phyloP scores from a whole-genome alignment of 2,329 filamentous ascomycete species.

The Aspergillus sp. region DNA sequence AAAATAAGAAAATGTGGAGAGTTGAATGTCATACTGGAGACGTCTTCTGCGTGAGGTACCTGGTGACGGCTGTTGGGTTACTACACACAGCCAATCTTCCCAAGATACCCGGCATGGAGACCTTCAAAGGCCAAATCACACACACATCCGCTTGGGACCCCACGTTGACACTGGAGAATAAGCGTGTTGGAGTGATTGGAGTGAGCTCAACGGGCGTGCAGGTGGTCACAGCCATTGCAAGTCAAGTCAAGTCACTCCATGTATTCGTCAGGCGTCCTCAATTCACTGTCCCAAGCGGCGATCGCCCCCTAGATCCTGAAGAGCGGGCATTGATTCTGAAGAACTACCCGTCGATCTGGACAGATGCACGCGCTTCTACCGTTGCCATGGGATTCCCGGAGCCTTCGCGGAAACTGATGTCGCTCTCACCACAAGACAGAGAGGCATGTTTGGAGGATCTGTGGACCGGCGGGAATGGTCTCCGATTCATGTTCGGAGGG shows the following conservation, averaged over 20 bases:
- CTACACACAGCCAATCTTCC: not conserved
- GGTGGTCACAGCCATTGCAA: not conserved
- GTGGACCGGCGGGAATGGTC: slow-evolving; percentile 18
- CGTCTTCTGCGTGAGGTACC: not conserved
- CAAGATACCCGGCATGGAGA: not conserved
- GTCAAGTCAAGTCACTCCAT: not conserved
- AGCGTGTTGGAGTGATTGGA: not conserved
- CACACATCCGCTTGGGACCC: not conserved
- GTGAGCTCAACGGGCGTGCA: not conserved
- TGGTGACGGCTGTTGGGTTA: not conserved
- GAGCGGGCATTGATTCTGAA: not conserved
- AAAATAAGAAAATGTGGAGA: not conserved
- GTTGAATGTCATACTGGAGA: not conserved
- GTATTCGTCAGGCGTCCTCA: not conserved
- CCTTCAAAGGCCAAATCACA: not conserved
- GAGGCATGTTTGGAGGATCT: not conserved
- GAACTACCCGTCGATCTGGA: slow-evolving; percentile 2
- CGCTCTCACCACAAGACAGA: not conserved
- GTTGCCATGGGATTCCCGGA: slow-evolving; percentile 1
- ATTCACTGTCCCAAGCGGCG: not conserved
- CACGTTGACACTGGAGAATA: not conserved
- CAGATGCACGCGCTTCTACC: not conserved
- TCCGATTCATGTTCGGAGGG: slow-evolving; percentile 28
- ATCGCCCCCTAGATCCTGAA: not conserved
- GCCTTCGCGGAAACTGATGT: not conserved